Base-by-base conservation (phyloP, 345 rosid species). In the Barbarea vulgaris region DNA sequence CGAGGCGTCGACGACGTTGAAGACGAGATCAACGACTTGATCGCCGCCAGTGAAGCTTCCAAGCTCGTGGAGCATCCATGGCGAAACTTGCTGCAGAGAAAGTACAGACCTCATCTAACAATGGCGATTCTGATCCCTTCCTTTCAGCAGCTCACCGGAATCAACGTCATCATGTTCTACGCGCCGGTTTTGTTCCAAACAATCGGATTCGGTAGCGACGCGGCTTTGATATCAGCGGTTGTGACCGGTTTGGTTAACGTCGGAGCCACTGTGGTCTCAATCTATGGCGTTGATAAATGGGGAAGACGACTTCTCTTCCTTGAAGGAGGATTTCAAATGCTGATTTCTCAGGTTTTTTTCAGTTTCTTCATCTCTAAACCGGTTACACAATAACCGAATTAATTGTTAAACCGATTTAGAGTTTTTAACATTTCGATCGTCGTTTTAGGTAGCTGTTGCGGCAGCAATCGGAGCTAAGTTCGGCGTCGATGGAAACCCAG, bases 101-200 rank as follows among this genome's bases (percentile, higher is more conserved):
- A 88, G 50, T 91, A 91, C 11, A 77, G 98, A 74, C 97, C 98
- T 0, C 98, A 93, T 50, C 64, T 93, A 3, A 81, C 91, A 0
- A 84, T 93, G 93, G 92, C 96, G 6, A 56, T 91, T 14, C 2
- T 87, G 36, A 89, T 93, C 19, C 98, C 98, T 0, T 85, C 89
- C 65, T 93, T 93, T 67, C 98, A 93, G 59, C 98, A 93, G 60
- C 67, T 93, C 5, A 91, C 98, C 0, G 97, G 98, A 5, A 91
- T 91, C 65, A 89, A 91, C 50, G 96, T 87, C 17, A 91, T 93
- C 50, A 89, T 91, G 97, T 91, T 93, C 42, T 93, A 93, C 22
- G 94, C 98, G 0, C 98, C 98, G 5, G 98, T 93, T 15, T 69
- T 91, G 81, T 93, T 93, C 69, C 75, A 75, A 36, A 91, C 94